phyloP scores from a whole-genome alignment of 2,329 filamentous ascomycete genomes.

The Penicillium verrucosum region DNA sequence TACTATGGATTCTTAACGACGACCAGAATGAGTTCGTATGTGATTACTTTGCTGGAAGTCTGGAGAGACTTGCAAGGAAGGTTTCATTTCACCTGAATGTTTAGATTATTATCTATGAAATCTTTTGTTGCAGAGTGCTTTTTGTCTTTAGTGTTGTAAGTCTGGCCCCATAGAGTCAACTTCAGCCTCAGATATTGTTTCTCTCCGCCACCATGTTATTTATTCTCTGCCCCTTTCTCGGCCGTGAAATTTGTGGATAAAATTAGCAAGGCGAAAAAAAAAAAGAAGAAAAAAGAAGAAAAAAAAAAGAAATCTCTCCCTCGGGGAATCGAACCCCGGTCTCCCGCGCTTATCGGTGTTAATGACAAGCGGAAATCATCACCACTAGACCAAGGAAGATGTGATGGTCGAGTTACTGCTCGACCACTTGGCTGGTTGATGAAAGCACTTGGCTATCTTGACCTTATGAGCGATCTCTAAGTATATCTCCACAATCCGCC shows the following conservation, averaged over 20 bases:
- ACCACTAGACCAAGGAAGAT: conserved; percentile 40
- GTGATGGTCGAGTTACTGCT: conserved; percentile 20
- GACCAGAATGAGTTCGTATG: background rate
- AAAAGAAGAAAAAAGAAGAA: background rate
- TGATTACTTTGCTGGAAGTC: background rate
- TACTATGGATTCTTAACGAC: background rate
- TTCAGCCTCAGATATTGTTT: too few species aligned
- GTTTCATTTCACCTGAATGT: background rate
- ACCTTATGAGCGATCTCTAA: background rate
- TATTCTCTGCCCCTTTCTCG: too few species aligned
- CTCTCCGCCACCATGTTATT: too few species aligned
- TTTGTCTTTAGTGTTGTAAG: too few species aligned
- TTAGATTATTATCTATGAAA: background rate
- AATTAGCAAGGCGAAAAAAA: too few species aligned
- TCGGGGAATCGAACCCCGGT: conserved; percentile 39
- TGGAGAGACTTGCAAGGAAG: background rate
- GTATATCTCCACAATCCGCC: background rate
- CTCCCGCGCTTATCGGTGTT: conserved; percentile 34
- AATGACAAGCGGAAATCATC: conserved; percentile 42
- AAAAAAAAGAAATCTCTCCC: conserved; percentile 2
- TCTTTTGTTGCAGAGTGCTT: background rate
- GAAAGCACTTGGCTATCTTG: accelerated
- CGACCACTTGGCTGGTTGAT: conserved; percentile 8
- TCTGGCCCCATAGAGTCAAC: too few species aligned
- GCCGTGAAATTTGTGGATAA: too few species aligned